A percentile compares a stretch with the other conserved stretches of the same genome.
These are phyloP conservation scores for Malassezia pachydermatis DNA, from an alignment of 1,284 basidiomycete genomes.

Conservation along the genomic window DNA sequence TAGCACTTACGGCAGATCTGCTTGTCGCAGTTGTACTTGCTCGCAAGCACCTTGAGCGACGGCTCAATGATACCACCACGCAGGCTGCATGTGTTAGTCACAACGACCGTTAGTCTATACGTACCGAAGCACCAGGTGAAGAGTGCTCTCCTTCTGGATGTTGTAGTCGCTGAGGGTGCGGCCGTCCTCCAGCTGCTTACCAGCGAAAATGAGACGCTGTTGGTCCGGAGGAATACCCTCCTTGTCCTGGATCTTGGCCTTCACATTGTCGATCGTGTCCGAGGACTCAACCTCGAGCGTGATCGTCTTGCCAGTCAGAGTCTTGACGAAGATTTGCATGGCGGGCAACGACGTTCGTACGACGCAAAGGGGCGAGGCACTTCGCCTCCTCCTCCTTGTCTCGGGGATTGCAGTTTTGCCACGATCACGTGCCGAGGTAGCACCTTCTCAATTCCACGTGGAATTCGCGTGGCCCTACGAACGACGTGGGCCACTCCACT, in stretches of 20 bases:
- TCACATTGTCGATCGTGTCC: conserved; percentile 59
- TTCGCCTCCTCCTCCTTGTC: background rate
- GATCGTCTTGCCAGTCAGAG: conserved; percentile 51
- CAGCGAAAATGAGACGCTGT: conserved; percentile 45
- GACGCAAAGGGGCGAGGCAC: conserved; percentile 11
- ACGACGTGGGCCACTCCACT: too few species aligned
- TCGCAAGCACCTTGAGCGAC: conserved; percentile 88
- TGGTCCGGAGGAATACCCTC: conserved; percentile 46
- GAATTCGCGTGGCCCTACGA: background rate
- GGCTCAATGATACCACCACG: conserved; percentile 98
- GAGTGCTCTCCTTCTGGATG: conserved; percentile 98
- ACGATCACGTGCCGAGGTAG: conserved; percentile 9
- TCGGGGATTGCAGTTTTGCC: conserved; percentile 14
- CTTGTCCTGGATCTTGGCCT: conserved; percentile 50
- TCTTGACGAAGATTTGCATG: conserved; percentile 47
- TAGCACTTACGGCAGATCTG: conserved; percentile 98
- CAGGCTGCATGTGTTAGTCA: too few species aligned
- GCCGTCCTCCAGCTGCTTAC: conserved; percentile 46
- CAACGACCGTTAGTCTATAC: conserved; percentile 15
- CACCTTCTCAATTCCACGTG: background rate
- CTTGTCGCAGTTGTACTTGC: conserved; percentile 61
- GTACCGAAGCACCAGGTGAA: conserved; percentile 78
- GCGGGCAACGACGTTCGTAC: conserved; percentile 17
- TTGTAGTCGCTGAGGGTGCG: conserved; percentile 52
- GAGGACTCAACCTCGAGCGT: conserved; percentile 43